A percentile compares a stretch with the other conserved stretches of the same genome.
Evolutionary conservation across 2,329 filamentous ascomycete species (phyloP).

Genomic region (Trichoderma simmonsii): DNA sequence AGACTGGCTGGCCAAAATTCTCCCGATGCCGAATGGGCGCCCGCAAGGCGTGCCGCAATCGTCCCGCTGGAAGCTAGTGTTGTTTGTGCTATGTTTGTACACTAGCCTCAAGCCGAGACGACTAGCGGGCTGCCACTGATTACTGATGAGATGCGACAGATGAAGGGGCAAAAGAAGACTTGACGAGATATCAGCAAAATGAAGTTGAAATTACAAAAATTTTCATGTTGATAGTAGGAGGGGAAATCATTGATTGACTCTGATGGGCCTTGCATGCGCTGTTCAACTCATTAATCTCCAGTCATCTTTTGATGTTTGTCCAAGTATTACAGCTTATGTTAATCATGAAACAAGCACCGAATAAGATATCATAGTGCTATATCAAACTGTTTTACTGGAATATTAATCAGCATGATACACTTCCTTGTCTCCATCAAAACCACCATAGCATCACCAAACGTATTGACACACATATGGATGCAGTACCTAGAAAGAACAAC

Average conservation of each 20-base stretch:
- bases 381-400: not conserved
- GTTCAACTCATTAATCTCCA: not conserved
- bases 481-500: not conserved
- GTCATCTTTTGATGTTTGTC: not conserved
- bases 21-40: constrained; percentile 8
- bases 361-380: not conserved
- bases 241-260: not conserved
- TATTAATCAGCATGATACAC: not conserved
- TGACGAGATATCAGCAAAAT: not conserved
- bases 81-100: not conserved
- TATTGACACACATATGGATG: not conserved
- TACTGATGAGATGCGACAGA: not conserved
- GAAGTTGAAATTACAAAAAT: not conserved
- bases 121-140: not conserved
- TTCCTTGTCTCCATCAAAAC: not conserved
- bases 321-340: not conserved
- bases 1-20: not conserved
- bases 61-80: constrained; percentile 9
- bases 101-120: not conserved
- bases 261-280: not conserved
- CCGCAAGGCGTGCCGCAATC: constrained; percentile 12
- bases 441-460: not conserved
- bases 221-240: not conserved
- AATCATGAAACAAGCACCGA: not conserved
- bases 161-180: not conserved